Base-by-base conservation (phyloP, 1,284 basidiomycete species). In the Caloboletus firmus region DNA sequence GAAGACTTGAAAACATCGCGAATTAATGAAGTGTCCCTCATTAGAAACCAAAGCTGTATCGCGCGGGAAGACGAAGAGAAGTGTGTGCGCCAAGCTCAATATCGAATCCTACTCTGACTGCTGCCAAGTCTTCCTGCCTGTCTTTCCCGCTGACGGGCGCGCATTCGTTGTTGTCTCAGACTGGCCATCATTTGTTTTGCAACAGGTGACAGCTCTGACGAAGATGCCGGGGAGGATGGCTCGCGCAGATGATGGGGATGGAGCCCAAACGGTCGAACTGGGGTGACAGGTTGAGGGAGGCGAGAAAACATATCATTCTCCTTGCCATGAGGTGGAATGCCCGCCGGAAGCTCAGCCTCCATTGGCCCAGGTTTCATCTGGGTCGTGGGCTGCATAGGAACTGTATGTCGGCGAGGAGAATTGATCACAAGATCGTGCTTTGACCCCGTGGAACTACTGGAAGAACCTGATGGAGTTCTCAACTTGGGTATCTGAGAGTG, bases 151-250 rank as follows among this genome's bases (percentile, higher is more conserved):
- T 63, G 63, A 42, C 82, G 75, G 13, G 76, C 77, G 41, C 73
- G 74, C 70, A 72, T 75, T 49, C 83, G 76, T 64, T 84, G 79
- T 58, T 80, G 75, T 55, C 87, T 74, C 45, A 85, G 65, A 61
- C 82, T 77, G 52, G 73, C 71, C 88, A 89, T 89, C 63, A 90
- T 77, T 63, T 85, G 78, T 59, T 76, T 76, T 9, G 78, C 83
- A 34, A 84, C 69, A 12, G 85, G 85, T 22, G 87, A 89, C 45
- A 90, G 71, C 59, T 89, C 88, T 13, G 85, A 80, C 4, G 87
- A 88, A 26, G 80, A 84, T n/a, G 82, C 79, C n/a, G 86, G 83
- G 5, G 84, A 86, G 4, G 83, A 78, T 31, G 65, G 65, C 57
- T 52, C 68, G 60, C 31, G 54, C 45, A 64, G 39, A 40, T 60